Evolutionary conservation across 805 yeast genomes (phyloP).

Genomic region (Metschnikowia koreensis): DNA sequence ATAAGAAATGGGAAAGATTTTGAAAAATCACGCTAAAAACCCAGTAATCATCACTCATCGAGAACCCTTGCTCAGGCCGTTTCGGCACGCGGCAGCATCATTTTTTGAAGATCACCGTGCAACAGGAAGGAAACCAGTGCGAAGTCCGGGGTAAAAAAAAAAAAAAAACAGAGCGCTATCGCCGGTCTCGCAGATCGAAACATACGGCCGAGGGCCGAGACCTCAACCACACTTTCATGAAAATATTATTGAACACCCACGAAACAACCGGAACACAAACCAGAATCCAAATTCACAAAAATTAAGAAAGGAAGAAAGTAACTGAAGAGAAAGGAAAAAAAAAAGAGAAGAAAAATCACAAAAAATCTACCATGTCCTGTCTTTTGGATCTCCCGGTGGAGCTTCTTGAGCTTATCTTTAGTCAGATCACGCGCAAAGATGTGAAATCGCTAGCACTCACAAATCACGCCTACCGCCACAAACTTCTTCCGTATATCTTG

Average conservation of each 20-base stretch:
- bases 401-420: slow-evolving; percentile 13
- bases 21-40: too few relatives aligned
- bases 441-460: slow-evolving; percentile 12
- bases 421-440: slow-evolving; percentile 8
- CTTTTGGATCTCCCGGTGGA: slow-evolving; percentile 16
- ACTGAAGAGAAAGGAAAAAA: background rate
- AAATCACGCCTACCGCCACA: slow-evolving; percentile 18
- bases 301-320: too few relatives aligned
- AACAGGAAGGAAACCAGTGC: background rate
- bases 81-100: background rate
- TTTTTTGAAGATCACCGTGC: too few relatives aligned
- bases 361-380: background rate
- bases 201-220: background rate
- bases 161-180: background rate
- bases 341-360: background rate
- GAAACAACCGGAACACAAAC: too few relatives aligned
- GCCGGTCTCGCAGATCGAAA: background rate
- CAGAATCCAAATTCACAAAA: background rate
- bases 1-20: too few relatives aligned
- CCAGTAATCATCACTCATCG: too few relatives aligned
- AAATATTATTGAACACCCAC: too few relatives aligned
- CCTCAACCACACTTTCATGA: too few relatives aligned
- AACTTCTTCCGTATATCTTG: slow-evolving; percentile 21
- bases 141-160: slow-evolving; percentile 7
- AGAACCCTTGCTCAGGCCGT: background rate